Evolutionary conservation across 371 early-diverging fungal genomes (phyloP).

Genomic region (Thermomucor indicae-seudaticae): DNA sequence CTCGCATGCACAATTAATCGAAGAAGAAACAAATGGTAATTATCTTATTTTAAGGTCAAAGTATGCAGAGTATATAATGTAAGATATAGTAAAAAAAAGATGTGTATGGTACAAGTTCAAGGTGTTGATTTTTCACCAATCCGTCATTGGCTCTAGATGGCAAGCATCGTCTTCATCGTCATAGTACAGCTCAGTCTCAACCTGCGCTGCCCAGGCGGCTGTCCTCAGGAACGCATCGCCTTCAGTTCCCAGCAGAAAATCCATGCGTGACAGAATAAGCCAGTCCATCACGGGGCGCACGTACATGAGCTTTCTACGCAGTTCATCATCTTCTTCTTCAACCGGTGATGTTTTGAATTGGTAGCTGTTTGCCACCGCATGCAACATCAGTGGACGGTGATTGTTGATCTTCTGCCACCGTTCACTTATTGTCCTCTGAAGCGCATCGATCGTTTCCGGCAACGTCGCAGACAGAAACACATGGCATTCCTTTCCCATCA

Average conservation of each 20-base stretch:
- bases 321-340: slow-evolving; percentile 13
- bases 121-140: slow-evolving; percentile 3
- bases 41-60: too few relatives aligned
- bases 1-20: too few relatives aligned
- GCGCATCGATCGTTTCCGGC: not conserved
- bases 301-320: slow-evolving; percentile 16
- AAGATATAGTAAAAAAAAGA: too few relatives aligned
- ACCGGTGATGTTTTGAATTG: slow-evolving; percentile 13
- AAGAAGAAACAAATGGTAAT: too few relatives aligned
- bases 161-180: not conserved
- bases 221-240: slow-evolving; percentile 25
- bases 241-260: slow-evolving; percentile 30
- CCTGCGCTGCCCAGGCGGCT: slow-evolving; percentile 47
- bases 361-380: slow-evolving; percentile 25
- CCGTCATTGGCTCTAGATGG: slow-evolving; percentile 1
- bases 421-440: too few relatives aligned
- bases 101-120: too few relatives aligned
- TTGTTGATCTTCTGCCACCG: slow-evolving; percentile 7
- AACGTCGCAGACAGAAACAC: slow-evolving; percentile 24
- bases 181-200: slow-evolving; percentile 22
- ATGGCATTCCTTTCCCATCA: slow-evolving; percentile 19
- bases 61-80: too few relatives aligned
- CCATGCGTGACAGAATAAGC: slow-evolving; percentile 40
- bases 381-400: slow-evolving; percentile 3
- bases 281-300: slow-evolving; percentile 42